Evolutionary conservation across 2,329 filamentous ascomycete species (phyloP).

Genomic region (Aspergillus sclerotialis): DNA sequence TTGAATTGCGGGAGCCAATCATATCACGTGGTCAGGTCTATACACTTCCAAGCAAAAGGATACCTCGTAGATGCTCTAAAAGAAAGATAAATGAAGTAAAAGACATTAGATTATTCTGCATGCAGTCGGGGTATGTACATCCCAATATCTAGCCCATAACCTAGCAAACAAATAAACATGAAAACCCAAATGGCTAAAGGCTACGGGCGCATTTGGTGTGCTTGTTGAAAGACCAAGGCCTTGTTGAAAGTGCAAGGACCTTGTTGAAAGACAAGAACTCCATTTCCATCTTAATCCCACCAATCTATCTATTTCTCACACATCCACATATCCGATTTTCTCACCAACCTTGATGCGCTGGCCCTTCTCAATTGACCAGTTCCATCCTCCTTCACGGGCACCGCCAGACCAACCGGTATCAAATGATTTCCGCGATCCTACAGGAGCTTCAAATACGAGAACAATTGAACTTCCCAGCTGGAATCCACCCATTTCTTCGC

Average conservation of each 20-base stretch:
- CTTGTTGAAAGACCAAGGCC: too few species aligned
- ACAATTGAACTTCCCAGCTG: slow-evolving; percentile 93
- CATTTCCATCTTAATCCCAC: too few species aligned
- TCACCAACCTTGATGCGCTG: slow-evolving; percentile 86
- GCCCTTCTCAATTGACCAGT: slow-evolving; percentile 80
- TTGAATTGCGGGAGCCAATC: too few species aligned
- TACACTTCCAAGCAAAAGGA: background rate
- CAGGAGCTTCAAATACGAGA: slow-evolving; percentile 89
- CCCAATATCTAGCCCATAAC: background rate
- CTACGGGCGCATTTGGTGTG: too few species aligned
- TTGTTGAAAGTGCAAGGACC: too few species aligned
- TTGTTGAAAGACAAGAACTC: too few species aligned
- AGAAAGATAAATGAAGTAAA: background rate
- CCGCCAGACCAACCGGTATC: slow-evolving; percentile 55
- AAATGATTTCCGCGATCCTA: slow-evolving; percentile 49
- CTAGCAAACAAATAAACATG: slow-evolving; percentile 2
- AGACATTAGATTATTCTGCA: background rate
- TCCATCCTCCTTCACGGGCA: slow-evolving; percentile 62
- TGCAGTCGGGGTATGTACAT: too few species aligned
- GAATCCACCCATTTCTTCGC: slow-evolving; percentile 98
- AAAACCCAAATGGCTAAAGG: too few species aligned
- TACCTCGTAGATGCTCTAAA: background rate
- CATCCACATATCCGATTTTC: slow-evolving; percentile 65
- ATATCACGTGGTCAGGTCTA: background rate
- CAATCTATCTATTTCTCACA: too few species aligned